phyloP scores from a whole-genome alignment of 1,284 basidiomycete genomes.

The Phenoliferia sp. region DNA sequence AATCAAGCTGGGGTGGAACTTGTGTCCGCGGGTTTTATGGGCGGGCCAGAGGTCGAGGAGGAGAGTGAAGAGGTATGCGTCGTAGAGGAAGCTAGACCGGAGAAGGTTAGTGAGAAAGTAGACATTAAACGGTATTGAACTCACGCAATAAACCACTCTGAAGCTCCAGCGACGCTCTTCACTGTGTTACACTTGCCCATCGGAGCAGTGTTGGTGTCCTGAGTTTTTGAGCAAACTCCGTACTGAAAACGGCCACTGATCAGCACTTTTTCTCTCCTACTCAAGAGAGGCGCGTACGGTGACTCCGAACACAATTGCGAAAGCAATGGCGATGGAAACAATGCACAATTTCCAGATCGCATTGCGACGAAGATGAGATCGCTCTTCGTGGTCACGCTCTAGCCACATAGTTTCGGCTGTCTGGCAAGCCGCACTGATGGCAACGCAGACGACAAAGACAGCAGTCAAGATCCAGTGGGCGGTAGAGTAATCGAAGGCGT shows the following conservation, averaged over 20 bases:
- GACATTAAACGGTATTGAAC: neutral
- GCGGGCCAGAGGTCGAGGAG: conserved; percentile 43
- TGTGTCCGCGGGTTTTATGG: conserved; percentile 39
- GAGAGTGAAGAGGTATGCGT: conserved; percentile 41
- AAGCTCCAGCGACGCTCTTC: conserved; percentile 45
- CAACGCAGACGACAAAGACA: conserved; percentile 49
- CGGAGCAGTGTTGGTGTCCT: conserved; percentile 11
- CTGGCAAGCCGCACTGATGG: conserved; percentile 49
- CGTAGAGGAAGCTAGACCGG: conserved; percentile 31
- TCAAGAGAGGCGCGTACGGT: conserved; percentile 42
- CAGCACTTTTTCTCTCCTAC: too few relatives aligned
- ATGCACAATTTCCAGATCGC: conserved; percentile 48
- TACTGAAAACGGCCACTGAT: too few relatives aligned
- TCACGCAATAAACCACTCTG: conserved; percentile 41
- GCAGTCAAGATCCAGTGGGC: conserved; percentile 50
- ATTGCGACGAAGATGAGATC: conserved; percentile 43
- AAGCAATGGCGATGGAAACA: conserved; percentile 43
- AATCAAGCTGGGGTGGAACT: conserved; percentile 17
- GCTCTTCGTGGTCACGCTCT: conserved; percentile 25
- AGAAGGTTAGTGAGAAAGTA: conserved; percentile 40
- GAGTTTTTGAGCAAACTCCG: too few relatives aligned
- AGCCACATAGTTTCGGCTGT: conserved; percentile 46
- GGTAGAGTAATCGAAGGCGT: conserved; percentile 45
- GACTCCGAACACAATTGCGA: conserved; percentile 47
- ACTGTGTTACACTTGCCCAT: conserved; percentile 43